Evolutionary conservation across 2,329 filamentous ascomycete genomes (phyloP).

Genomic region (Aureobasidium subglaciale): DNA sequence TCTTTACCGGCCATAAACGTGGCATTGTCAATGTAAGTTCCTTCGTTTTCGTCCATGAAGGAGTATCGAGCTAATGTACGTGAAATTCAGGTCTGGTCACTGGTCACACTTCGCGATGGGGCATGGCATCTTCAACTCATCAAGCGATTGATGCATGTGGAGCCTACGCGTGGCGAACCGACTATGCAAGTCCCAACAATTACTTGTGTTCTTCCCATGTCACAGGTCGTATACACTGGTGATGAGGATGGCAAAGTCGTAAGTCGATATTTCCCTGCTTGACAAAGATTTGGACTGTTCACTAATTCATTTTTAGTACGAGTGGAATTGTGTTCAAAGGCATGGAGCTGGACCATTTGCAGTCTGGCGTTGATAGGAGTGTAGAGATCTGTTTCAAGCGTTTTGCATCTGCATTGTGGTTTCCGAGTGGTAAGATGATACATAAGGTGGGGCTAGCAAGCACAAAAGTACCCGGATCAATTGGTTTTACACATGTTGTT

Average conservation of each 20-base stretch:
- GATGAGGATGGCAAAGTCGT: conserved; percentile 91
- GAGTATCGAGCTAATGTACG: neutral
- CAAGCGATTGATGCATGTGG: conserved; percentile 73
- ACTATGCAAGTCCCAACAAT: conserved; percentile 57
- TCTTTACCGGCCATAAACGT: conserved; percentile 81
- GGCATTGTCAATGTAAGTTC: conserved; percentile 73
- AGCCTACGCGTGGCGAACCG: conserved; percentile 57
- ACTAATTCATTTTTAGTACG: conserved; percentile 19
- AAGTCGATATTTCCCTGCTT: conserved; percentile 34
- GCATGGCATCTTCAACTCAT: conserved; percentile 72
- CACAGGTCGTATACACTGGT: conserved; percentile 80
- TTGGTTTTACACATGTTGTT: too few relatives aligned
- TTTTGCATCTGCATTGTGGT: too few relatives aligned
- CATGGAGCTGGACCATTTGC: conserved; percentile 7
- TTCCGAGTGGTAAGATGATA: too few relatives aligned
- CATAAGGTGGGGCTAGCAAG: neutral
- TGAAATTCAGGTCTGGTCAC: conserved; percentile 47
- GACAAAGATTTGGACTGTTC: neutral
- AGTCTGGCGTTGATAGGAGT: neutral
- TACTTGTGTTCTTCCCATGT: conserved; percentile 78
- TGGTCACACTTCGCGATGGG: conserved; percentile 50
- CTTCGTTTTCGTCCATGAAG: too few relatives aligned
- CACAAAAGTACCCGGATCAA: too few relatives aligned
- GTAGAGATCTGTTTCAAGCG: too few relatives aligned
- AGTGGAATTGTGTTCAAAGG: conserved; percentile 30